Conservation (phyloP, 75 land plant genomes). For the Cunninghamia lanceolata region DNA sequence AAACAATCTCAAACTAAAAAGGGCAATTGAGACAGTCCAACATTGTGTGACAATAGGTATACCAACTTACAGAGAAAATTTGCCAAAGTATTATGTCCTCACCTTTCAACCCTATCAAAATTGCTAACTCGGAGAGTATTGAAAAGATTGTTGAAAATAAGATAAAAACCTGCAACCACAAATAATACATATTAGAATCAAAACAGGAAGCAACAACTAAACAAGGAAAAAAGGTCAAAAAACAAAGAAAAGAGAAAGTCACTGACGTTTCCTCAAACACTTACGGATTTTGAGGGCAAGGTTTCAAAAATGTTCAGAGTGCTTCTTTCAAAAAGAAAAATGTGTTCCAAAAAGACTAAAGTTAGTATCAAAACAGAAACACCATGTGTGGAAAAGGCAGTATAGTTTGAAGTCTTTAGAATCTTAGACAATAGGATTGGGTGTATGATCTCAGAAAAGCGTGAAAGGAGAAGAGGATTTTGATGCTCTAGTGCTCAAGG, state of each 20-base stretch:
- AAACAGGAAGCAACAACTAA: not conserved
- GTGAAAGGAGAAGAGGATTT: not conserved
- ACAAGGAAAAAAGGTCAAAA: not conserved
- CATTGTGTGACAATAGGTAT: not conserved
- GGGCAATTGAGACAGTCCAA: not conserved
- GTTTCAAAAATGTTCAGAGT: not conserved
- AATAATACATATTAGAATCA: not conserved
- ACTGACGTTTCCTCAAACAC: not conserved
- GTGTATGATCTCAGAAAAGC: not conserved
- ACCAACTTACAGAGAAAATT: not conserved
- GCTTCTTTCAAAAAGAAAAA: too few relatives aligned
- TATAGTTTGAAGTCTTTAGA: not conserved
- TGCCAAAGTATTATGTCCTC: not conserved
- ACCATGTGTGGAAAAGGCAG: not conserved
- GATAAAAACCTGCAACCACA: slow-evolving; percentile 63
- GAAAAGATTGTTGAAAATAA: slow-evolving; percentile 58
- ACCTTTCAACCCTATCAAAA: slow-evolving; percentile 66
- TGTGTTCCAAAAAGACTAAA: not conserved
- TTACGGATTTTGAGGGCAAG: not conserved
- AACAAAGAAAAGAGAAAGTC: not conserved
- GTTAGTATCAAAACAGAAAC: not conserved
- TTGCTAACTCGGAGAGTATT: slow-evolving; percentile 50
- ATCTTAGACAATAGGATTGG: not conserved
- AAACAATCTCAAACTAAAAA: not conserved
- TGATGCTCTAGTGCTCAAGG: not conserved